These are phyloP conservation scores for Solanum gracilifrons DNA, from an alignment of 257 asterid genomes.

Conservation along the genomic window DNA sequence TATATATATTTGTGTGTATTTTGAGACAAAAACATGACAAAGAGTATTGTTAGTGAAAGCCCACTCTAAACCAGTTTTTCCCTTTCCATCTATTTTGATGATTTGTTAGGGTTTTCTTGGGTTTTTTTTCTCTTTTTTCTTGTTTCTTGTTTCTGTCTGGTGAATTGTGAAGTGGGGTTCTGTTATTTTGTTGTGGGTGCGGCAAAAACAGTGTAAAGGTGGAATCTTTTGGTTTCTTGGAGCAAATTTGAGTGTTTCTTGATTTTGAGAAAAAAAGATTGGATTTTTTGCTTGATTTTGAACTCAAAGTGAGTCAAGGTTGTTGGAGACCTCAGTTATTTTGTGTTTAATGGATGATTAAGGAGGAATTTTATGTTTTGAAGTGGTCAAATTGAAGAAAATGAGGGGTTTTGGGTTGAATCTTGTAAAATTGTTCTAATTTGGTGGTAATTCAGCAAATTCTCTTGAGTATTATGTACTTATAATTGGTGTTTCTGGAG, in stretches of 20 bases:
- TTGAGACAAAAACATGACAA: constrained; percentile 34
- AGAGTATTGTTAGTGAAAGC: constrained; percentile 12
- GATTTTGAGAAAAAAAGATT: not conserved
- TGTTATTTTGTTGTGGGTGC: not conserved
- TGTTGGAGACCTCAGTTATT: not conserved
- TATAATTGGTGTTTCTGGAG: constrained; percentile 13
- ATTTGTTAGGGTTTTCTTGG: not conserved
- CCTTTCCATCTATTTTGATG: not conserved
- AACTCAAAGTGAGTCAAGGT: not conserved
- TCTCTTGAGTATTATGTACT: constrained; percentile 2
- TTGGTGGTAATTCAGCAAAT: not conserved
- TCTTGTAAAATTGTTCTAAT: not conserved
- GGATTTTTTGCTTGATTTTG: not conserved
- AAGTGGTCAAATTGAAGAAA: constrained; percentile 16
- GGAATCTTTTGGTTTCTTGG: constrained; percentile 4
- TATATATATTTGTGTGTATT: constrained; percentile 3
- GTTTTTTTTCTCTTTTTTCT: not conserved
- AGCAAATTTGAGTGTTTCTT: not conserved
- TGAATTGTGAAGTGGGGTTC: not conserved
- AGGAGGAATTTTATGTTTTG: not conserved
- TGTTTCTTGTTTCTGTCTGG: not conserved
- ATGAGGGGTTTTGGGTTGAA: constrained; percentile 1
- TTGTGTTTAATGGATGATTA: constrained; percentile 8
- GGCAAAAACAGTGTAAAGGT: not conserved
- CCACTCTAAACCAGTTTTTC: not conserved